Conservation (phyloP, 768 basidiomycete genomes). For the Suillus lakei region DNA sequence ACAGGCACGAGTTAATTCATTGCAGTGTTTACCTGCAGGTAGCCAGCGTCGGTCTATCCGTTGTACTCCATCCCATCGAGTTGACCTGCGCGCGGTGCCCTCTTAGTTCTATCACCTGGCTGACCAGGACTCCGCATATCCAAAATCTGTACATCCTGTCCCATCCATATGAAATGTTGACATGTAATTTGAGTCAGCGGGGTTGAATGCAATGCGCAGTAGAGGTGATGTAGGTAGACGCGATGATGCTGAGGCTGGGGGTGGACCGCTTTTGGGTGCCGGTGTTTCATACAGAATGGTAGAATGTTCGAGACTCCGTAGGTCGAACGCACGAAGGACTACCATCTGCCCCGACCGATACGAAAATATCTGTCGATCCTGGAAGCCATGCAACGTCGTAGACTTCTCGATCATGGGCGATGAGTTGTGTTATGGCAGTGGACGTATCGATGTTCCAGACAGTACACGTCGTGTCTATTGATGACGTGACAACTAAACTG, state of each 20-base stretch:
- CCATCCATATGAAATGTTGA: conserved; percentile 97
- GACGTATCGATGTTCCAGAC: conserved; percentile 98
- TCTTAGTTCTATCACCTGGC: conserved; percentile 89
- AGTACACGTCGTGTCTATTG: conserved; percentile 98
- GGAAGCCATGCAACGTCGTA: conserved; percentile 99
- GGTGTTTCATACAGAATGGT: conserved; percentile 97
- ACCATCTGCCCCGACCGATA: conserved; percentile 97
- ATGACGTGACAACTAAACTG: conserved; percentile 92
- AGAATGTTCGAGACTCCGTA: conserved; percentile 95
- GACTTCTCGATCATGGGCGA: conserved; percentile 95
- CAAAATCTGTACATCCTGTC: conserved; percentile 85
- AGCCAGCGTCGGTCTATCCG: conserved; percentile 82
- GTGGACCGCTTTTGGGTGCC: conserved; percentile 71
- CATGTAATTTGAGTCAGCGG: conserved; percentile 92
- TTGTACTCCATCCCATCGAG: conserved; percentile 89
- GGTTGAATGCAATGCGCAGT: conserved; percentile 89
- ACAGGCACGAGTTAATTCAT: not conserved
- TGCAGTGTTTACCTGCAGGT: conserved; percentile 71
- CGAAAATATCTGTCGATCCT: conserved; percentile 93
- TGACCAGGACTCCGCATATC: conserved; percentile 98
- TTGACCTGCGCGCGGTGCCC: conserved; percentile 85
- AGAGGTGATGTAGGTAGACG: conserved; percentile 82
- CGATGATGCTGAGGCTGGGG: conserved; percentile 59
- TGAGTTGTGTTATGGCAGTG: conserved; percentile 94
- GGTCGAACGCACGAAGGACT: conserved; percentile 93